phyloP scores from a whole-genome alignment of 345 rosid species.

The Adansonia digitata region DNA sequence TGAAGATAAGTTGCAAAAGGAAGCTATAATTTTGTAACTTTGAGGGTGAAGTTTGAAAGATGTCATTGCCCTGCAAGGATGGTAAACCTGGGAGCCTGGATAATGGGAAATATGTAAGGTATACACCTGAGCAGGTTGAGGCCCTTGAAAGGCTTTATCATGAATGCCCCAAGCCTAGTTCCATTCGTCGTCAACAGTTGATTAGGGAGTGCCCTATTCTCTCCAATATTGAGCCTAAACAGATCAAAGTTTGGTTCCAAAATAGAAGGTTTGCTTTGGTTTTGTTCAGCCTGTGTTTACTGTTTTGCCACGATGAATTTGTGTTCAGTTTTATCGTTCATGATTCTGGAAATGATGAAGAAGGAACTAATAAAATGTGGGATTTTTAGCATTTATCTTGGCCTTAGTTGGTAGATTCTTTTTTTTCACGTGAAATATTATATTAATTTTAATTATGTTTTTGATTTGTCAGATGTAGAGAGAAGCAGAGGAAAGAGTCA shows the following conservation, averaged over 20 bases:
- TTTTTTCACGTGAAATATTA: not conserved
- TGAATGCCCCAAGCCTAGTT: conserved; percentile 97
- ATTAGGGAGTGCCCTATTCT: conserved; percentile 98
- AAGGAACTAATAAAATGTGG: not conserved
- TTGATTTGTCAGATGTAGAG: conserved; percentile 66
- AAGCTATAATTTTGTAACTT: conserved; percentile 14
- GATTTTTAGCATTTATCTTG: not conserved
- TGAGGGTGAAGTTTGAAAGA: conserved; percentile 28
- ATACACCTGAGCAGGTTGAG: conserved; percentile 99
- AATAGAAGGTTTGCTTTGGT: conserved; percentile 71
- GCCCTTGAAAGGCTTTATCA: conserved; percentile 99
- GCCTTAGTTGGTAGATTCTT: not conserved
- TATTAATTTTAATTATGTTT: conserved; percentile 11
- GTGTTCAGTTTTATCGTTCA: not conserved
- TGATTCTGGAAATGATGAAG: not conserved
- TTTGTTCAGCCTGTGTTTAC: not conserved
- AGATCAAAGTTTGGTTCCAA: conserved; percentile 99
- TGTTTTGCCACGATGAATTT: not conserved
- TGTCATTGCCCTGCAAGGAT: conserved; percentile 97
- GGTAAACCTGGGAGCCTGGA: conserved; percentile 69
- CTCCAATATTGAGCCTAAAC: conserved; percentile 96
- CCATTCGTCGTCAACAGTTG: conserved; percentile 96
- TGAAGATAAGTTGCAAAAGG: not conserved
- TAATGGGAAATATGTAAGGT: conserved; percentile 96
- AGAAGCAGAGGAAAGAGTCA: conserved; percentile 99